Conservation (phyloP, 164 flowering plant genomes). For the Nelumbo lutea region DNA sequence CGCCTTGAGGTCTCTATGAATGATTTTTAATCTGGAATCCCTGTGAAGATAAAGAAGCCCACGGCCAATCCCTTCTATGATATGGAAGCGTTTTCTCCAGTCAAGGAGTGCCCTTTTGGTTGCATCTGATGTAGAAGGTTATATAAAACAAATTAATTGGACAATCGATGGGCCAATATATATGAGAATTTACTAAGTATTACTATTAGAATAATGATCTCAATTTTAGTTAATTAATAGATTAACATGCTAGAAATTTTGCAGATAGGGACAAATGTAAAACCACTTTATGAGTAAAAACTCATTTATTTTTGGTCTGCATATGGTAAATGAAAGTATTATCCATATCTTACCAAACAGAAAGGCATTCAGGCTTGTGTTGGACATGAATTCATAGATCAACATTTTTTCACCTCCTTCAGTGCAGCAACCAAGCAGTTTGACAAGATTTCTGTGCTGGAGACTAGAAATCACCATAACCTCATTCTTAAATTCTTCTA, state of each 20-base stretch:
- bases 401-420: slow-evolving; percentile 20
- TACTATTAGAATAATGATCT: no score
- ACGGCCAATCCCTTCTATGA: slow-evolving; percentile 18
- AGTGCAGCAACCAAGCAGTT: slow-evolving; percentile 21
- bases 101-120: slow-evolving; percentile 2
- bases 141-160: not conserved
- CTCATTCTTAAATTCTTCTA: slow-evolving; percentile 20
- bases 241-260: no score
- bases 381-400: slow-evolving; percentile 24
- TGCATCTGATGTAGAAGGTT: not conserved
- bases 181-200: not conserved
- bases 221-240: no score
- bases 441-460: slow-evolving; percentile 28
- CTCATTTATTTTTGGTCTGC: no score
- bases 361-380: slow-evolving; percentile 21
- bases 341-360: slow-evolving; percentile 13
- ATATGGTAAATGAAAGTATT: not conserved
- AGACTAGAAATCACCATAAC: slow-evolving; percentile 22
- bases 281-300: no score
- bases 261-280: no score
- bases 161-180: not conserved
- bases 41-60: slow-evolving; percentile 25
- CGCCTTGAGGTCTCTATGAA: slow-evolving; percentile 17
- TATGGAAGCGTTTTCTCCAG: slow-evolving; percentile 13
- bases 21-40: slow-evolving; percentile 15